Evolutionary conservation across 169 alveolate species (phyloP).

Genomic region (Theileria orientalis): DNA sequence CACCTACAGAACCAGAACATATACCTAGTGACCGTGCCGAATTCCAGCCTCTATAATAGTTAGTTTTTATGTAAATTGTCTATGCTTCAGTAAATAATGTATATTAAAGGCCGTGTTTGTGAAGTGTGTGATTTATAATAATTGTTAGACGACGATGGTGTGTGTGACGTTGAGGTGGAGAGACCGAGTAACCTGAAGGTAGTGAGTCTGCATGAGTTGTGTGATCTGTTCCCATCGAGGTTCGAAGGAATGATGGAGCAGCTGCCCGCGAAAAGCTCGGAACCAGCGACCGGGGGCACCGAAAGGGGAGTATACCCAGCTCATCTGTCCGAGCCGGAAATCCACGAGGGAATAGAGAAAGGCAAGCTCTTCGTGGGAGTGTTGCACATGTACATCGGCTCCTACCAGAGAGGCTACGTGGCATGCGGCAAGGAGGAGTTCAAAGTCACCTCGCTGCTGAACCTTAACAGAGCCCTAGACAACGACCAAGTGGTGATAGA

Average conservation of each 20-base stretch:
- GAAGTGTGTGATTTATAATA: too few relatives aligned
- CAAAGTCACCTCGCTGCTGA: constrained; percentile 78
- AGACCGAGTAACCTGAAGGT: background rate
- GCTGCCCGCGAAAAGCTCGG: background rate
- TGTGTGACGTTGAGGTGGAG: constrained; percentile 10
- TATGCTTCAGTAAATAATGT: too few relatives aligned
- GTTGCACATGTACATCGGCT: constrained; percentile 79
- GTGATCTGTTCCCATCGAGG: background rate
- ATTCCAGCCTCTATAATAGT: too few relatives aligned
- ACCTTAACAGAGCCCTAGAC: constrained; percentile 94
- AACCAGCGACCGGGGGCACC: background rate
- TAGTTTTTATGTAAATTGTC: too few relatives aligned
- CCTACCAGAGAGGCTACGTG: constrained; percentile 74
- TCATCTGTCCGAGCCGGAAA: constrained; percentile 51
- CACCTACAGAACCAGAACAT: constrained; percentile 21
- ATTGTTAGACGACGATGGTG: too few relatives aligned
- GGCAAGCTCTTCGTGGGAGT: constrained; percentile 87
- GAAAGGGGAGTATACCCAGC: constrained; percentile 35
- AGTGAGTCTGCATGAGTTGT: background rate
- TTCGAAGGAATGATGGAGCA: background rate
- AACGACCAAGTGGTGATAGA: constrained; percentile 95
- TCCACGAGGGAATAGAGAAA: constrained; percentile 75
- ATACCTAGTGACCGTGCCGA: constrained; percentile 9
- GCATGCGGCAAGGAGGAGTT: constrained; percentile 79
- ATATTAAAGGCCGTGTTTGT: too few relatives aligned